A percentile compares a stretch with the other conserved stretches of the same genome.
These are phyloP conservation scores for Ailanthus altissimus DNA, from an alignment of 345 rosid genomes.

Conservation along the genomic window DNA sequence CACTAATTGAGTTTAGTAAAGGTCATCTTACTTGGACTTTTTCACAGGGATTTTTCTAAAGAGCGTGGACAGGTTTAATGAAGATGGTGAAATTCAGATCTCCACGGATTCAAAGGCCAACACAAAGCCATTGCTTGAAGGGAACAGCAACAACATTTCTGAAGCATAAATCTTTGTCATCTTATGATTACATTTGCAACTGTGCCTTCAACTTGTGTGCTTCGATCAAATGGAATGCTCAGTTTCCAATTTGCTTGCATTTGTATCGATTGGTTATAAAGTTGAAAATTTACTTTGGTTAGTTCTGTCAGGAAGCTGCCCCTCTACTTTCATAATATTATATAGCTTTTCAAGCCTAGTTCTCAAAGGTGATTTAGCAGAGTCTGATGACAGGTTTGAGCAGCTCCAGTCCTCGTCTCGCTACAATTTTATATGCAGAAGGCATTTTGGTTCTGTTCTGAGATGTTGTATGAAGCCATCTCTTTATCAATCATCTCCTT, in stretches of 20 bases:
- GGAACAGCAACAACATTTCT: background rate
- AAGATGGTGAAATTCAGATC: slow-evolving; percentile 42
- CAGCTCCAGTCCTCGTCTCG: background rate
- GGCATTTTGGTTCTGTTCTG: slow-evolving; percentile 10
- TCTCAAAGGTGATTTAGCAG: background rate
- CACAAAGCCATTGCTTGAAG: slow-evolving; percentile 51
- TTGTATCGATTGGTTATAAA: slow-evolving; percentile 6
- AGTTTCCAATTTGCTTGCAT: slow-evolving; percentile 3
- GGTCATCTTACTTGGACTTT: slow-evolving; percentile 3
- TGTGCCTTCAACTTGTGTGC: background rate
- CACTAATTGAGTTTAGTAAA: background rate
- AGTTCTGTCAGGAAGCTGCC: slow-evolving; percentile 1
- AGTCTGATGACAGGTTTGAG: background rate
- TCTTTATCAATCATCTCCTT: background rate
- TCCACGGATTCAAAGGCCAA: slow-evolving; percentile 27
- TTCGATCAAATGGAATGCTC: background rate
- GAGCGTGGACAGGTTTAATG: slow-evolving; percentile 65
- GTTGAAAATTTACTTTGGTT: background rate
- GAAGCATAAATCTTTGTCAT: slow-evolving; percentile 19
- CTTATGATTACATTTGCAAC: background rate
- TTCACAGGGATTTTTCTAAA: slow-evolving; percentile 73
- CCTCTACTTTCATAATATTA: background rate
- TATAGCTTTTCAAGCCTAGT: background rate
- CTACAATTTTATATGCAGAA: background rate
- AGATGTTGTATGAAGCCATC: background rate